Conservation (phyloP, 768 basidiomycete species). For the Pisolithus sp. region DNA sequence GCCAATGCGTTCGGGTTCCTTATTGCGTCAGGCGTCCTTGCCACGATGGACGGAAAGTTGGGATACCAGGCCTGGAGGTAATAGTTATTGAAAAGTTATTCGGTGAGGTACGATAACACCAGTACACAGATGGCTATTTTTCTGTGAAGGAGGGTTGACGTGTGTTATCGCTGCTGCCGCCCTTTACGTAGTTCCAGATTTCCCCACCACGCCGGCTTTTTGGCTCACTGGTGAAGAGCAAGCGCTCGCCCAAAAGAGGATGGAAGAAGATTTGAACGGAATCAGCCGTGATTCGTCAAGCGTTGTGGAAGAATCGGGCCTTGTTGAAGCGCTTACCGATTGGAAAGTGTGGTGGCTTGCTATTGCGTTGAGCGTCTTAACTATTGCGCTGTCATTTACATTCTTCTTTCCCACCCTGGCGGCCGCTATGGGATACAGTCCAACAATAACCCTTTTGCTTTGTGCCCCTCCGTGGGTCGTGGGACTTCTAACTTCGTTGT, state of each 20-base stretch:
- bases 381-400: slow-evolving; percentile 61
- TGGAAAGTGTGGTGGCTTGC: slow-evolving; percentile 82
- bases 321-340: slow-evolving; percentile 55
- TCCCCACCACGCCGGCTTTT: slow-evolving; percentile 49
- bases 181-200: slow-evolving; percentile 66
- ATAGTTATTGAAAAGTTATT: slow-evolving; percentile 8
- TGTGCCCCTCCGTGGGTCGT: slow-evolving; percentile 74
- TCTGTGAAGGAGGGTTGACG: slow-evolving; percentile 55
- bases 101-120: neutral
- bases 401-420: slow-evolving; percentile 75
- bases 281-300: slow-evolving; percentile 42
- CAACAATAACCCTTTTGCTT: slow-evolving; percentile 58
- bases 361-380: slow-evolving; percentile 49
- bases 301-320: slow-evolving; percentile 33
- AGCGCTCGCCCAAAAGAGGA: slow-evolving; percentile 46
- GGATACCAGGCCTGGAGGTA: slow-evolving; percentile 71
- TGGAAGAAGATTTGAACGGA: slow-evolving; percentile 56
- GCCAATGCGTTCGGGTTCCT: slow-evolving; percentile 77
- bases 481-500: slow-evolving; percentile 52
- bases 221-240: slow-evolving; percentile 58
- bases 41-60: slow-evolving; percentile 58
- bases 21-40: slow-evolving; percentile 70
- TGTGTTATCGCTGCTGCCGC: slow-evolving; percentile 44
- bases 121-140: slow-evolving; percentile 58
- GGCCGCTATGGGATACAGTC: slow-evolving; percentile 59